Percentiles rank a stretch among this genome's conserved stretches.
Conservation (phyloP, 2,329 filamentous ascomycete genomes). For the Colletotrichum sublineola region DNA sequence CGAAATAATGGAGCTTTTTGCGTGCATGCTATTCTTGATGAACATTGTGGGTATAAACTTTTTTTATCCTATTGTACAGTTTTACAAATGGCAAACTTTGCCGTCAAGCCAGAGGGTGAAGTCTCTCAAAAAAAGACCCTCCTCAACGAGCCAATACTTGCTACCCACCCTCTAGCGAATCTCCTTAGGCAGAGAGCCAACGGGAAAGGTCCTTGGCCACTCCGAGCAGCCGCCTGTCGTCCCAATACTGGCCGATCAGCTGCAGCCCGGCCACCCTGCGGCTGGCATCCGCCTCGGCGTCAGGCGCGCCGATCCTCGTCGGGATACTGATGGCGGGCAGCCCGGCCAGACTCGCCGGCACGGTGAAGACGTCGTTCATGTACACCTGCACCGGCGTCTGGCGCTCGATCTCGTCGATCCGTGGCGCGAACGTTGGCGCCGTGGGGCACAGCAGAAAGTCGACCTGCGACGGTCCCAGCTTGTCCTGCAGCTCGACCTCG, state of each 20-base stretch:
- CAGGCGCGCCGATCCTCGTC: constrained; percentile 72
- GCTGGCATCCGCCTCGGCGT: constrained; percentile 49
- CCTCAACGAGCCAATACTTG: not conserved
- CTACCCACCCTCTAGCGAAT: not conserved
- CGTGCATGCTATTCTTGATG: not conserved
- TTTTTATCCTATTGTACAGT: constrained; percentile 29
- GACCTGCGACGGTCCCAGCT: constrained; percentile 73
- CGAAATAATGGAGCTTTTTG: not conserved
- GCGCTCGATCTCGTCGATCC: constrained; percentile 67
- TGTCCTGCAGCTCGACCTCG: constrained; percentile 63
- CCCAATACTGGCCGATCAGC: constrained; percentile 84
- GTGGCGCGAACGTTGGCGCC: constrained; percentile 81
- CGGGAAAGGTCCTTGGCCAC: constrained; percentile 64
- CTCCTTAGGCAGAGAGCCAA: constrained; percentile 44
- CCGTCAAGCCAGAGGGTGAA: not conserved
- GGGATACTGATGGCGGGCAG: constrained; percentile 91
- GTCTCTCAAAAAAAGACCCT: not conserved
- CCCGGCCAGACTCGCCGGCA: constrained; percentile 92
- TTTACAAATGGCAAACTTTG: not conserved
- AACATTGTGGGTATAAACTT: constrained; percentile 31
- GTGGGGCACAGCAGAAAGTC: constrained; percentile 93
- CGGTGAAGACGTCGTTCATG: constrained; percentile 95
- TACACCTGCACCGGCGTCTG: constrained; percentile 80
- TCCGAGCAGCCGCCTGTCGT: constrained; percentile 74
- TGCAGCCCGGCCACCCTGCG: constrained; percentile 71